Conservation (phyloP, 441 rosid species). For the Gossypium aridum region DNA sequence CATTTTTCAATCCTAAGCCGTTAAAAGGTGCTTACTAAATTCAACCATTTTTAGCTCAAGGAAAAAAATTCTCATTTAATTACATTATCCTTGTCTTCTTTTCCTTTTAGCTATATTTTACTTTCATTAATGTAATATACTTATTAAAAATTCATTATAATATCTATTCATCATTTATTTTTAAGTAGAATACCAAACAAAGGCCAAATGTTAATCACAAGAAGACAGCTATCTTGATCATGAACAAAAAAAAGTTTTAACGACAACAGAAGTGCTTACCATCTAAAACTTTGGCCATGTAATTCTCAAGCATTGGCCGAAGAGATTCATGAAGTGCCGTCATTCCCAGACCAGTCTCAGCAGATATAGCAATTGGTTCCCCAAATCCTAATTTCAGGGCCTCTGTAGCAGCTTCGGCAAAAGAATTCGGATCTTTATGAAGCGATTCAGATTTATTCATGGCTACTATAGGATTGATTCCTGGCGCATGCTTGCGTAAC, state of each 20-base stretch:
- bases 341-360: constrained; percentile 97
- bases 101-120: neutral
- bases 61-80: neutral
- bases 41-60: neutral
- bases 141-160: neutral
- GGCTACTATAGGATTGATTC: constrained; percentile 60
- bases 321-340: constrained; percentile 68
- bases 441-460: constrained; percentile 89
- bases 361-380: constrained; percentile 82
- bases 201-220: neutral
- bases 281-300: constrained; percentile 43
- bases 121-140: neutral
- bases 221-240: neutral
- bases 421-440: constrained; percentile 47
- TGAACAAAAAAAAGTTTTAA: neutral
- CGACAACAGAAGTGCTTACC: constrained; percentile 32
- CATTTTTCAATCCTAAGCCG: neutral
- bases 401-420: constrained; percentile 60
- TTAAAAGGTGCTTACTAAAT: neutral
- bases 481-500: constrained; percentile 76
- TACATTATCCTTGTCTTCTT: neutral
- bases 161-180: neutral
- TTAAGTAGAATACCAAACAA: neutral
- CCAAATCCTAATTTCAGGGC: constrained; percentile 71
- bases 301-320: constrained; percentile 57